Percentiles rank a stretch among this genome's conserved stretches.
phyloP scores from a whole-genome alignment of 345 rosid genomes.

The Arabidopsis arenosa region DNA sequence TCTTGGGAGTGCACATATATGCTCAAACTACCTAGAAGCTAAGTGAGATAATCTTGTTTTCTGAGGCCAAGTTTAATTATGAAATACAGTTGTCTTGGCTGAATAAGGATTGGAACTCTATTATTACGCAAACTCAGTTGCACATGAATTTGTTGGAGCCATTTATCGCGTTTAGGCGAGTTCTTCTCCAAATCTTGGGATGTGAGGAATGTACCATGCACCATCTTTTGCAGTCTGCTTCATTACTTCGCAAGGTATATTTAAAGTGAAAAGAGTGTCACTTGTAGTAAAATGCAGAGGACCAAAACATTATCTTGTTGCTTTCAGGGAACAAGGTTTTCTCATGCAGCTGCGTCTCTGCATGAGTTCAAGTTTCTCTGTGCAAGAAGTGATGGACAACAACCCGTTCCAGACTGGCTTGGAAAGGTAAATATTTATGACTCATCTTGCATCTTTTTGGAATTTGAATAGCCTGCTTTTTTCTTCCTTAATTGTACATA shows the following conservation, averaged over 20 bases:
- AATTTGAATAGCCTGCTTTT: constrained; percentile 18
- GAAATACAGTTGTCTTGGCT: constrained; percentile 72
- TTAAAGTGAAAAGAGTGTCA: constrained; percentile 7
- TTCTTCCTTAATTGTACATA: constrained; percentile 12
- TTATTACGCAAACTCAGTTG: constrained; percentile 69
- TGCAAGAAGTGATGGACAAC: constrained; percentile 52
- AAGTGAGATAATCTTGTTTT: constrained; percentile 29
- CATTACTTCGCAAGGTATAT: constrained; percentile 90
- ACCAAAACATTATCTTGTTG: constrained; percentile 35
- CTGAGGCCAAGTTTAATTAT: constrained; percentile 39
- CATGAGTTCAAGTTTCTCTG: constrained; percentile 82
- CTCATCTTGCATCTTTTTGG: constrained; percentile 30
- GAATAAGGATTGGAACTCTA: constrained; percentile 74
- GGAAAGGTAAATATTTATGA: constrained; percentile 74
- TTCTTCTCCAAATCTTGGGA: constrained; percentile 78
- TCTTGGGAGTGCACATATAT: constrained; percentile 20
- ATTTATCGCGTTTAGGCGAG: constrained; percentile 85
- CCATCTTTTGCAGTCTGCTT: constrained; percentile 91
- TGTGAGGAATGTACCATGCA: constrained; percentile 62
- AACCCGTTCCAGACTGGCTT: constrained; percentile 66
- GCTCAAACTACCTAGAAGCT: constrained; percentile 16
- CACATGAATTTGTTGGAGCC: constrained; percentile 97
- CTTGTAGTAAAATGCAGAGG: constrained; percentile 16
- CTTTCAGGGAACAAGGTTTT: constrained; percentile 79
- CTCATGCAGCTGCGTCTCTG: constrained; percentile 86